Base-by-base conservation (phyloP, 352 stramenopile genomes). In the Phytopythium kandeliae region DNA sequence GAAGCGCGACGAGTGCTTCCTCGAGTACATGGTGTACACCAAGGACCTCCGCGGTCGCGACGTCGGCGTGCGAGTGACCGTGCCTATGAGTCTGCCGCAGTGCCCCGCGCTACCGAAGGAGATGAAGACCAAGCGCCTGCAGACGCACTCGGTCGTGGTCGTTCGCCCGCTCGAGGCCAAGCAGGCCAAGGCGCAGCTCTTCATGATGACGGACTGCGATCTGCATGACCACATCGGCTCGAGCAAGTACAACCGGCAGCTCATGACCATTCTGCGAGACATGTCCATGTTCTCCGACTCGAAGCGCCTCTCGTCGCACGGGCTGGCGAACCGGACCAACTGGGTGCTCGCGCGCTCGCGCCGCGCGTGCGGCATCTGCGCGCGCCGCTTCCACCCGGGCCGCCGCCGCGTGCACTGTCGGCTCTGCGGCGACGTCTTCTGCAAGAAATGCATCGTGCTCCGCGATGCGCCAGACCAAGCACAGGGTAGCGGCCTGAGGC, bases 341-440 rank as follows among this genome's bases (percentile, higher is more conserved):
- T 74, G 81, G 81, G 65, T 90, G 15, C 63, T 75, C 11, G 66
- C 71, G 21, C 33, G 45, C 37, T 53, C 69, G 26, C 74, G 82
- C 3, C 58, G 63, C 4, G 60, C 61, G 38, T 92, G 82, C 46
- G 68, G 64, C 22, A 78, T 82, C 35, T 92, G 82, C 57, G 62
- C 80, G 36, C 64, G 71, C 10, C 51, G 60, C 8, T 92, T 92
- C 50, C 63, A 68, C 28, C 54, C 67, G 41, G 75, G 67, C 21
- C 76, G 79, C 21, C 67, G 71, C 24, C 78, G 82, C 22, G 74
- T 80, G 41, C 76, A 89, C 52, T 92, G 82, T 47, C 78, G 78
- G 1, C 57, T 90, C 42, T 92, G 82, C 41, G 77, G 81, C 10
- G 78, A 89, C 31, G 70, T 88, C 10, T 80, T 88, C 40, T 92